A percentile compares a stretch with the other conserved stretches of the same genome.
Conservation (phyloP, 306 rosid genomes). For the Trifolium subterraneum region DNA sequence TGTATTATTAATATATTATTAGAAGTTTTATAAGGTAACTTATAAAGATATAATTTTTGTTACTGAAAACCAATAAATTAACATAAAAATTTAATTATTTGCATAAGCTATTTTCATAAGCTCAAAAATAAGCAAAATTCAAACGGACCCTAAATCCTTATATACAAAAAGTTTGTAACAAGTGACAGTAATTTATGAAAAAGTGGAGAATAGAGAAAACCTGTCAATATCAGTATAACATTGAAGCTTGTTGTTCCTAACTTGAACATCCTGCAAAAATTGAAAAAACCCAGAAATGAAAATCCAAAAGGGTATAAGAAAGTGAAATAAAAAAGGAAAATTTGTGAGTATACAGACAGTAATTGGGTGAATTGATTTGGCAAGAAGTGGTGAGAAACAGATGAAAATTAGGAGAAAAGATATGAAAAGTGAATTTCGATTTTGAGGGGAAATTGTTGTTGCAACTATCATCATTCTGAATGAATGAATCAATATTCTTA, state of each 20-base stretch:
- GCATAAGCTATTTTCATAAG: no score
- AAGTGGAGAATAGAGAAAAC: constrained; percentile 34
- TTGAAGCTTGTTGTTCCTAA: constrained; percentile 75
- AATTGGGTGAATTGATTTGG: constrained; percentile 77
- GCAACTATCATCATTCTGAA: constrained; percentile 17
- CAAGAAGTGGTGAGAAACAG: constrained; percentile 49
- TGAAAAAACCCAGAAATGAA: constrained; percentile 2
- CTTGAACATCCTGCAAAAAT: constrained; percentile 66
- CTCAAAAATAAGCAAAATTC: no score
- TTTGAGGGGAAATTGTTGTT: not conserved
- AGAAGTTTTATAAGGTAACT: no score
- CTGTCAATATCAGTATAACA: constrained; percentile 89
- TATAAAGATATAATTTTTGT: no score
- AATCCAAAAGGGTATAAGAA: not conserved
- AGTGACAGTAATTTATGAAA: not conserved
- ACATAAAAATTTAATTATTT: no score
- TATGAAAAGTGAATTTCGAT: constrained; percentile 20
- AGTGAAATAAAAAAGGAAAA: not conserved
- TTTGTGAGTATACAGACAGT: constrained; percentile 58
- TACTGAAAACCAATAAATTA: no score
- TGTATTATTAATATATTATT: no score
- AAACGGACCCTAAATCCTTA: no score
- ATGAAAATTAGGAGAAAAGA: constrained; percentile 40
- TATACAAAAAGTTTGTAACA: not conserved
- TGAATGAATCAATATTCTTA: not conserved